These are phyloP conservation scores for Xylariaceae sp. DNA, from an alignment of 2,329 filamentous ascomycete species.

Conservation along the genomic window DNA sequence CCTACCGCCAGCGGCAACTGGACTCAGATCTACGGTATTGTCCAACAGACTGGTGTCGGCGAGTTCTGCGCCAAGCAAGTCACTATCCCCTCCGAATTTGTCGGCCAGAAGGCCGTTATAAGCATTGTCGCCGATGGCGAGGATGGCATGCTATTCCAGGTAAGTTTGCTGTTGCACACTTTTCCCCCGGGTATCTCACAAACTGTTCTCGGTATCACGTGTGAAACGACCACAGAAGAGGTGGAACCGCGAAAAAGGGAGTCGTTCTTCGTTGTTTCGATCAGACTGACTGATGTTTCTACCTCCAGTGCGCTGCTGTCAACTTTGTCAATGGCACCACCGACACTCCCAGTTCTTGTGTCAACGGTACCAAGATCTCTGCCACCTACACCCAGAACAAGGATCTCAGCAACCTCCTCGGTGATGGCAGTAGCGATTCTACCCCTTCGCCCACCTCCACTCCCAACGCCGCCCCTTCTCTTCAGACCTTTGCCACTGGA, in stretches of 20 bases:
- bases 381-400: conserved; percentile 31
- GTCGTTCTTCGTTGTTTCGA: background rate
- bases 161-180: conserved; percentile 26
- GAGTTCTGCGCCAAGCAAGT: conserved; percentile 48
- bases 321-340: conserved; percentile 46
- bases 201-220: background rate
- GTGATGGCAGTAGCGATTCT: background rate
- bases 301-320: conserved; percentile 46
- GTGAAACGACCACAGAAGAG: background rate
- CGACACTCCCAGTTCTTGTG: conserved; percentile 32
- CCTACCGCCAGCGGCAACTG: conserved; percentile 43
- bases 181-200: background rate
- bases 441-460: conserved; percentile 14
- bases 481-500: conserved; percentile 14
- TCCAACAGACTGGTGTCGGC: conserved; percentile 51
- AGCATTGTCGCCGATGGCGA: conserved; percentile 46
- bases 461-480: conserved; percentile 21
- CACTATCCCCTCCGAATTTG: conserved; percentile 44
- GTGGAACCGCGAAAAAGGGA: background rate
- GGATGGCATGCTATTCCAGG: conserved; percentile 55
- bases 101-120: conserved; percentile 51
- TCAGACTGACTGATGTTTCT: background rate
- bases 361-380: conserved; percentile 35
- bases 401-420: conserved; percentile 28
- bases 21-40: conserved; percentile 50